Conservation (phyloP, 2,329 filamentous ascomycete species). For the Hypomyces rosellus region DNA sequence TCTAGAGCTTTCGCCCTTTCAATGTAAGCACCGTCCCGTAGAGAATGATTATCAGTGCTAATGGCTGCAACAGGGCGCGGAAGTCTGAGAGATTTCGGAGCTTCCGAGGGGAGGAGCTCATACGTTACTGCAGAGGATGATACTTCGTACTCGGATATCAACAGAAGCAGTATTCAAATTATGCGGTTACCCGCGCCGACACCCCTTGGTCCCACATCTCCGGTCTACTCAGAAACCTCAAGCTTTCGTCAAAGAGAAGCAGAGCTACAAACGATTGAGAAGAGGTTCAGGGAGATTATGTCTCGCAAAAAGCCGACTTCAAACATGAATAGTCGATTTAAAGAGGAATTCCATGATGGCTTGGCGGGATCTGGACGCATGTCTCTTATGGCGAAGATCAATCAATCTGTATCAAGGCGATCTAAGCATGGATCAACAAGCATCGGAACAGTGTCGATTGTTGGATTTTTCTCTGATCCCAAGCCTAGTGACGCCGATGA, state of each 20-base stretch:
- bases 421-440: conserved; percentile 17
- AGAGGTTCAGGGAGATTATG: conserved; percentile 33
- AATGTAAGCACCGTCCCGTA: conserved; percentile 20
- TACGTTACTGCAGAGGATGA: conserved; percentile 21
- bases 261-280: conserved; percentile 33
- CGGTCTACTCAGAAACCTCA: conserved; percentile 28
- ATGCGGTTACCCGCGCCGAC: neutral
- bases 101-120: conserved; percentile 20
- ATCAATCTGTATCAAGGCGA: conserved; percentile 27
- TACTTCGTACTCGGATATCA: conserved; percentile 1
- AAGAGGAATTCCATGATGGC: conserved; percentile 29
- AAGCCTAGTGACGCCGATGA: neutral
- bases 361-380: conserved; percentile 7
- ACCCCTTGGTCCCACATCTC: conserved; percentile 11
- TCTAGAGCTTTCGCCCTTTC: conserved; percentile 30
- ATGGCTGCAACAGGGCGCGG: conserved; percentile 17
- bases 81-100: conserved; percentile 14
- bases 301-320: conserved; percentile 22
- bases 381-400: conserved; percentile 32
- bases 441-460: neutral
- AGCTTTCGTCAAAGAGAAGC: conserved; percentile 33
- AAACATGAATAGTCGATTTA: conserved; percentile 34
- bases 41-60: neutral
- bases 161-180: conserved; percentile 5
- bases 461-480: neutral